Evolutionary conservation across 2,329 filamentous ascomycete genomes (phyloP).

Genomic region (Parascedosporium putredinis): DNA sequence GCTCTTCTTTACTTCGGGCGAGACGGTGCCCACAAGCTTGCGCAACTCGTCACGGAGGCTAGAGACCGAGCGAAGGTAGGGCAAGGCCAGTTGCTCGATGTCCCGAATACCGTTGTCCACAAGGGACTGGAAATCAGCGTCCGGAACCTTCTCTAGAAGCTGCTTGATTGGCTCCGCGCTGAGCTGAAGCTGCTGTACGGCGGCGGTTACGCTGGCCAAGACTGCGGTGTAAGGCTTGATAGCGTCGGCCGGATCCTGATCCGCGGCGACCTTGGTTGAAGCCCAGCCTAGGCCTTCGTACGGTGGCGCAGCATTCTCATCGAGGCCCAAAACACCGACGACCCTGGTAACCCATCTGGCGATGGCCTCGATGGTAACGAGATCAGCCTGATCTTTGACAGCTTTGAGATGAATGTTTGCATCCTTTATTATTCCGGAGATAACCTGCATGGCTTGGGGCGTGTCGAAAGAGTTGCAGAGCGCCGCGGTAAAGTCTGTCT

Average conservation of each 20-base stretch:
- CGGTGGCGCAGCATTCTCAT: constrained; percentile 45
- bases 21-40: constrained; percentile 35
- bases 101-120: constrained; percentile 36
- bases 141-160: constrained; percentile 33
- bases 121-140: constrained; percentile 35
- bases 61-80: constrained; percentile 45
- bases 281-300: constrained; percentile 50
- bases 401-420: constrained; percentile 54
- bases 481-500: constrained; percentile 44
- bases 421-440: constrained; percentile 66
- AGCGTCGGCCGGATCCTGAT: constrained; percentile 30
- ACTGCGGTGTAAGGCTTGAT: constrained; percentile 37
- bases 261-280: constrained; percentile 24
- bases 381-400: constrained; percentile 32
- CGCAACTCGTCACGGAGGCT: constrained; percentile 53
- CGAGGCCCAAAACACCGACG: constrained; percentile 74
- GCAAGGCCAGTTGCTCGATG: constrained; percentile 40
- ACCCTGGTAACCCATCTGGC: constrained; percentile 76
- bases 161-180: constrained; percentile 31
- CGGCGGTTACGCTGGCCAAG: constrained; percentile 33
- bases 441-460: constrained; percentile 63
- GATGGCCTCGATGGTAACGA: constrained; percentile 40
- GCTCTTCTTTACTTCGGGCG: constrained; percentile 51
- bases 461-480: constrained; percentile 85
- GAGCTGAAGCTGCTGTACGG: constrained; percentile 37